phyloP scores from a whole-genome alignment of 2,329 filamentous ascomycete genomes.

The Fusarium sterilihyphosum region DNA sequence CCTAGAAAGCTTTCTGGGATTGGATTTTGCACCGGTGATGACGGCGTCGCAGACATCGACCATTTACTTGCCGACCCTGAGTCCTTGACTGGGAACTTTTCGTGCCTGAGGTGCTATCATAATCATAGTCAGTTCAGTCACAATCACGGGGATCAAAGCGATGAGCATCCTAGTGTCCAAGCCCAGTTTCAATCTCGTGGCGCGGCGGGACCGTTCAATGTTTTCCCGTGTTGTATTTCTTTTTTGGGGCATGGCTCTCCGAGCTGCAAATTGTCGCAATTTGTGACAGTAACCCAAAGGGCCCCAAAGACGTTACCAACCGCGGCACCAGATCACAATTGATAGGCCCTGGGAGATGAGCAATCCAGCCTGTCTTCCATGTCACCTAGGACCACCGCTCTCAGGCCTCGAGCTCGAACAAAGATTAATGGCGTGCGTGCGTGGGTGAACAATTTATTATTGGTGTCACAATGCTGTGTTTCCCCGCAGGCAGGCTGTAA shows the following conservation, averaged over 20 bases:
- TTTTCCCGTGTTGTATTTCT: slow-evolving; percentile 22
- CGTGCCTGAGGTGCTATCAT: slow-evolving; percentile 3
- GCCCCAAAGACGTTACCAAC: slow-evolving; percentile 2
- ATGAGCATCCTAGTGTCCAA: slow-evolving; percentile 27
- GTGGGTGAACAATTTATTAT: slow-evolving; percentile 15
- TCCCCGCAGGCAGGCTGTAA: slow-evolving; percentile 4
- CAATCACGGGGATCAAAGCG: slow-evolving; percentile 16
- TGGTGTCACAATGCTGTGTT: slow-evolving; percentile 12
- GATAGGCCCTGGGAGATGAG: slow-evolving; percentile 29
- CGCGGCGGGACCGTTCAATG: slow-evolving; percentile 14
- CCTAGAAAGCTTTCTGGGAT: slow-evolving; percentile 32
- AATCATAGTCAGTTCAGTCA: not conserved
- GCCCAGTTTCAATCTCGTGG: slow-evolving; percentile 26
- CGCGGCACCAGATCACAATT: slow-evolving; percentile 10
- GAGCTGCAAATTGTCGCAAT: slow-evolving; percentile 33
- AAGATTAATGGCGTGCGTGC: slow-evolving; percentile 11
- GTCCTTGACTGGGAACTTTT: slow-evolving; percentile 5
- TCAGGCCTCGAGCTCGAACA: slow-evolving; percentile 13
- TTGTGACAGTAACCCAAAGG: slow-evolving; percentile 1
- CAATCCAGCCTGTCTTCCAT: slow-evolving; percentile 26
- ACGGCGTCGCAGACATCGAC: slow-evolving; percentile 21
- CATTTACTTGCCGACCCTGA: slow-evolving; percentile 22
- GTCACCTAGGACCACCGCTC: slow-evolving; percentile 19
- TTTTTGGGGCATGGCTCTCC: slow-evolving; percentile 30
- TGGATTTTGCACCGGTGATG: slow-evolving; percentile 15